Base-by-base conservation (phyloP, 148 eudicot species). In the Cornus controversa region DNA sequence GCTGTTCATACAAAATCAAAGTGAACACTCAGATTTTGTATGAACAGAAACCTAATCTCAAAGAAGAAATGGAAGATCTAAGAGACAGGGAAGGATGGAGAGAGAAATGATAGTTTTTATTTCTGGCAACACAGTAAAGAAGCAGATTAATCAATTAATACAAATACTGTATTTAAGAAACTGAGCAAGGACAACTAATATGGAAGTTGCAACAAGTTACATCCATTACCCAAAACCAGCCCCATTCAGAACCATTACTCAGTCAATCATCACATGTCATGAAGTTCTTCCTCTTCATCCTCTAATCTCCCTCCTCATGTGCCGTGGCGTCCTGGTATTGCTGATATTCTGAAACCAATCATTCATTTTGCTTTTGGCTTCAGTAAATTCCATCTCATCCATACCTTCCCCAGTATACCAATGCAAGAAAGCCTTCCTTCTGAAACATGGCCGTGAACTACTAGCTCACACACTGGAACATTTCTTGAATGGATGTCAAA, bases 301-400 rank as follows among this genome's bases (percentile, higher is more conserved):
- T 76, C 79, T 82, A 82, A 16, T 82, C 84, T 23, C 84, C 80
- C 70, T 82, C 84, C 80, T 82, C 84, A 31, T 77, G 80, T 0
- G 84, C 84, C 0, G 84, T 82, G 3, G 84, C 84, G 24, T 82
- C 84, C 29, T 82, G 84, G 69, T 82, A 82, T 77, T 82, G 84
- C 80, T 82, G 84, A 24, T 82, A 82, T 75, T 82, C 84, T 0
- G 84, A 82, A 20, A 82, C 84, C 74, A 47, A 57, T 82, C 84
- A 69, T 82, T 82, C 84, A 77, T 77, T 53, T 82, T 80, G 50
- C 82, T 80, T 50, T 80, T 78, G 0, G 82, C 82, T 27, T 80
- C 82, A 5, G 78, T 80, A 27, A 80, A 80, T 58, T 80, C 82
- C 82, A 74, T 80, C 69, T 80, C 82, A 31, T 80, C 82, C 82